A percentile compares a stretch with the other conserved stretches of the same genome.
phyloP scores from a whole-genome alignment of 345 rosid genomes.

The Gynandropsis gynandra region DNA sequence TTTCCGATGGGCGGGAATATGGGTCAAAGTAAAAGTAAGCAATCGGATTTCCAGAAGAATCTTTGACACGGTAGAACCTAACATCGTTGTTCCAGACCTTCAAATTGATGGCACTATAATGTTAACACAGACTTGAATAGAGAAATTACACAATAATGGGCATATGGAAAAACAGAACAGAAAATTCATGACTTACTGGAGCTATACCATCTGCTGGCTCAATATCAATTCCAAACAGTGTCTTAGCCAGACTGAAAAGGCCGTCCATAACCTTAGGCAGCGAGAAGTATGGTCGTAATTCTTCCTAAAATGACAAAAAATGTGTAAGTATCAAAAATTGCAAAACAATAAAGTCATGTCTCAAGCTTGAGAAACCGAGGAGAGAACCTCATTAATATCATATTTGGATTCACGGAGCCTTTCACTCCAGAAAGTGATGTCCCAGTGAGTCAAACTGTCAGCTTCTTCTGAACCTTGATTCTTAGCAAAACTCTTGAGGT shows the following conservation, averaged over 20 bases:
- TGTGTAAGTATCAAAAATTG: conserved; percentile 11
- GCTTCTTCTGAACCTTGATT: conserved; percentile 71
- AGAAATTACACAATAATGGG: neutral
- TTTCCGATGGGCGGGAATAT: conserved; percentile 90
- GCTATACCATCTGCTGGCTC: conserved; percentile 89
- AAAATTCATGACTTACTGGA: conserved; percentile 46
- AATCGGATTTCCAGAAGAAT: conserved; percentile 64
- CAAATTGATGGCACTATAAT: conserved; percentile 27
- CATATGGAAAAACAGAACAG: conserved; percentile 8
- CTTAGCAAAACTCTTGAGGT: conserved; percentile 63
- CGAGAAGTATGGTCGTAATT: conserved; percentile 81
- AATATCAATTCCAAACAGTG: conserved; percentile 64
- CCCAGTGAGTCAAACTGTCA: conserved; percentile 72
- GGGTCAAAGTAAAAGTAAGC: conserved; percentile 98
- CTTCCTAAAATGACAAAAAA: conserved; percentile 45
- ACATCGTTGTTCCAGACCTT: conserved; percentile 93
- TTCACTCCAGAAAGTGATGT: conserved; percentile 82
- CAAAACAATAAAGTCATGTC: neutral
- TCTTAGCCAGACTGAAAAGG: conserved; percentile 73
- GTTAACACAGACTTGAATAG: conserved; percentile 12
- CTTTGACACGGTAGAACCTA: conserved; percentile 71
- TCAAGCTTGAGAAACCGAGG: conserved; percentile 8
- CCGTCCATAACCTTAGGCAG: conserved; percentile 84
- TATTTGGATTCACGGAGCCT: conserved; percentile 93
- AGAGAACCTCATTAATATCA: conserved; percentile 73